Conservation (phyloP, 2,329 filamentous ascomycete species). For the Aspergillus aculeatinus region DNA sequence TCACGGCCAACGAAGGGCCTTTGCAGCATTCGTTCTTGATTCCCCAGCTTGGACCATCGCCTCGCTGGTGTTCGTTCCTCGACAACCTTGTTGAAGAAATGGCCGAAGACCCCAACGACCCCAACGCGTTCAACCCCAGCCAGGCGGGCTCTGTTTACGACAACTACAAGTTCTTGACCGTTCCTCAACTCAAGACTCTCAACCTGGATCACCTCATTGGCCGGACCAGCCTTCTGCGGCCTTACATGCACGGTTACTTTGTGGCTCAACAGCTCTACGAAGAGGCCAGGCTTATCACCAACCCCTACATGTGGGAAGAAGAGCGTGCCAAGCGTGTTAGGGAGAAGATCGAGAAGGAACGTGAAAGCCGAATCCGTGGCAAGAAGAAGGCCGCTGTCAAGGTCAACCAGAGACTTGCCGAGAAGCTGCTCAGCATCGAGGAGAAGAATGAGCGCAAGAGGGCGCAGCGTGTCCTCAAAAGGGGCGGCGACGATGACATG, state of each 20-base stretch:
- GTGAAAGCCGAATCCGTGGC: conserved; percentile 89
- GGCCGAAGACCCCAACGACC: conserved; percentile 74
- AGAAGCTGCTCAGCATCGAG: conserved; percentile 60
- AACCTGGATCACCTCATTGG: conserved; percentile 87
- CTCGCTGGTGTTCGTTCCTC: conserved; percentile 93
- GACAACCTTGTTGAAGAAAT: conserved; percentile 99
- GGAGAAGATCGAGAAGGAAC: conserved; percentile 94
- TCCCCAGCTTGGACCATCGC: conserved; percentile 86
- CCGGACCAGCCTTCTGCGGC: conserved; percentile 81
- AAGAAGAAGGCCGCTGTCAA: conserved; percentile 88
- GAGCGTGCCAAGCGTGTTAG: conserved; percentile 87
- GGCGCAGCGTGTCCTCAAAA: conserved; percentile 51
- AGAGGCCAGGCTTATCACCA: conserved; percentile 86
- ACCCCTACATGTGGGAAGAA: conserved; percentile 91
- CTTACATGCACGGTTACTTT: conserved; percentile 99
- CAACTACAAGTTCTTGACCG: conserved; percentile 97
- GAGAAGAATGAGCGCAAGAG: conserved; percentile 54
- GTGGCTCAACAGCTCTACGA: conserved; percentile 94
- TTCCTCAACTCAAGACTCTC: conserved; percentile 79
- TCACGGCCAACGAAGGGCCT: conserved; percentile 94
- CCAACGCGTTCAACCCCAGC: conserved; percentile 50
- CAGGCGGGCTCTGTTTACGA: conserved; percentile 79
- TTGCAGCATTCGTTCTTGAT: conserved; percentile 96
- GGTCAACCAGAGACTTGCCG: conserved; percentile 74
- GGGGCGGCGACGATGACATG: conserved; percentile 55